These are phyloP conservation scores for Globisporangium cederbergense DNA, from an alignment of 352 stramenopile species.

Conservation along the genomic window DNA sequence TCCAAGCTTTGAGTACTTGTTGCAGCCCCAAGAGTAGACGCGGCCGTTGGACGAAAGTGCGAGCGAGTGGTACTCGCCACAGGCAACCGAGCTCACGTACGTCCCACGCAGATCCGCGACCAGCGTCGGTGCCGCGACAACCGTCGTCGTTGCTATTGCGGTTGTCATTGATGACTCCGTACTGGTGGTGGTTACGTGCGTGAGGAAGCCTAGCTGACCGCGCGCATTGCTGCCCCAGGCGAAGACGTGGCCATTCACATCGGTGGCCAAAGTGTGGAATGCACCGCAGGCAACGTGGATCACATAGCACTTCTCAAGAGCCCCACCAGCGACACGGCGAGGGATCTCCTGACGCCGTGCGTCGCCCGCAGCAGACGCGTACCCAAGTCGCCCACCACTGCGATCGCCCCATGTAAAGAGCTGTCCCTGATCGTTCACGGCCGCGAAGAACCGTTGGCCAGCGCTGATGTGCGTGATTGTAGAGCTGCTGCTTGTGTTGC, in stretches of 20 bases:
- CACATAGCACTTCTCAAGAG: constrained; percentile 34
- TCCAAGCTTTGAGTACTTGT: constrained; percentile 63
- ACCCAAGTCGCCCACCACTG: constrained; percentile 57
- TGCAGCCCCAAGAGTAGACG: constrained; percentile 75
- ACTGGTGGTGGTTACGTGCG: constrained; percentile 4
- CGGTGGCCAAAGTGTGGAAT: constrained; percentile 65
- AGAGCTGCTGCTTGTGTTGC: neutral
- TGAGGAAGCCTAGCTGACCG: constrained; percentile 47
- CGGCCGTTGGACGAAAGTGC: constrained; percentile 51
- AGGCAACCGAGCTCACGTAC: constrained; percentile 61
- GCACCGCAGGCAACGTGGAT: constrained; percentile 60
- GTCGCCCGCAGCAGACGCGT: constrained; percentile 38
- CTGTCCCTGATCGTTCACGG: constrained; percentile 32
- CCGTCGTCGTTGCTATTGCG: constrained; percentile 12
- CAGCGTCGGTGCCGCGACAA: constrained; percentile 30
- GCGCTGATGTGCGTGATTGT: constrained; percentile 36
- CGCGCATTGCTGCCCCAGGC: constrained; percentile 62
- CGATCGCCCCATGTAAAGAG: constrained; percentile 66
- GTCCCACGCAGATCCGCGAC: constrained; percentile 46
- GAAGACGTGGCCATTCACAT: constrained; percentile 75
- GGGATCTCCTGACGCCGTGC: constrained; percentile 36
- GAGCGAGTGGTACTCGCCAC: constrained; percentile 73
- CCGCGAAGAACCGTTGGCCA: constrained; percentile 62
- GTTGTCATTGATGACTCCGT: neutral
- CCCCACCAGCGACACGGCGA: constrained; percentile 23